Base-by-base conservation (phyloP, 352 stramenopile species). In the Globisporangium paddicum region DNA sequence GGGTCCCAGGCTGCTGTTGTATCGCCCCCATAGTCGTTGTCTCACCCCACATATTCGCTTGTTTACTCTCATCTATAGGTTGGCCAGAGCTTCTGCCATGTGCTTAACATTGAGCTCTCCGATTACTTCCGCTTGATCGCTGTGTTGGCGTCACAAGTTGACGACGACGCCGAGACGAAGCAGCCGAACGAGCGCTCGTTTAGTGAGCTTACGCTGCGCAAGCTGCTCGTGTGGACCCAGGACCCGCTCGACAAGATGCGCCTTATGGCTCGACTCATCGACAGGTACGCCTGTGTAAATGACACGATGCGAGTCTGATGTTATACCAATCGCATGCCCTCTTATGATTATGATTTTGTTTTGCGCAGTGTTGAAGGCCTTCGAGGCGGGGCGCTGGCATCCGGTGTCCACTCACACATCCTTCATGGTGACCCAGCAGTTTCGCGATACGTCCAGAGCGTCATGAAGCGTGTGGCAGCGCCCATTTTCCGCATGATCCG, bases 61-160 rank as follows among this genome's bases (percentile, higher is more conserved):
- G 19, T 25, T n/a, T n/a, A 64, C 6, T 63, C 18, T 3, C 5
- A 25, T 38, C 18, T 54, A 5, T 60, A 93, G 78, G 84, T 96
- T 14, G 81, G 77, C 0, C 89, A 96, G 64, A 95, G 86, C 58
- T 97, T 98, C 62, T 94, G 84, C 14, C 86, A 96, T 59, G 79
- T 91, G 16, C 72, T 98, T 10, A 92, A 97, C 57, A 80, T 89
- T 16, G 89, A 98, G 56, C 63, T 98, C n/a, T 89, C 77, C 1
- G 87, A 96, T 55, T 98, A 97, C 69, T 97, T 95, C 53, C 87
- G 93, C 8, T 67, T 98, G n/a, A 91, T 98, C 34, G 91, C 93
- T 16, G 89, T 97, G 3, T 61, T 98, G 32, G 83, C 92, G 21
- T 72, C 90, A 10, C 93, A 98, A 78, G 82, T 97, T 18, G 82